These are phyloP conservation scores for Ploettnerulaceae sp. DNA, from an alignment of 2,329 filamentous ascomycete species.

Conservation along the genomic window DNA sequence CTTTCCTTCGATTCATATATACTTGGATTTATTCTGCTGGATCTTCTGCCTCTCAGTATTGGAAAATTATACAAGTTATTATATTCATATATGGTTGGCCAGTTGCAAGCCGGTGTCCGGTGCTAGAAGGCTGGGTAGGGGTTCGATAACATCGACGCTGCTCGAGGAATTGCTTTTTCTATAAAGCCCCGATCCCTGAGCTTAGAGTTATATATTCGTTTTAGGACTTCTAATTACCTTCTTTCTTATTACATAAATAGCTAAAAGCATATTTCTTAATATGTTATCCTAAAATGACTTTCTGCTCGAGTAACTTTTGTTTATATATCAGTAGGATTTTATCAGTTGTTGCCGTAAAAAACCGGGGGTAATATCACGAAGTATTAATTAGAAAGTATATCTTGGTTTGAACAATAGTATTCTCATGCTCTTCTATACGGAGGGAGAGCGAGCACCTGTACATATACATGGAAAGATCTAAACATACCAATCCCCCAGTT, in stretches of 20 bases:
- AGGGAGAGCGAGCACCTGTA: conserved; percentile 2
- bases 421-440: conserved; percentile 1
- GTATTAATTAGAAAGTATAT: conserved; percentile 4
- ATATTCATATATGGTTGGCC: conserved; percentile 3
- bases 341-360: conserved; percentile 4
- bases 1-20: conserved; percentile 5
- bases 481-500: conserved; percentile 1
- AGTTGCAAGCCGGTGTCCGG: conserved; percentile 2
- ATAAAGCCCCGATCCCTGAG: conserved; percentile 4
- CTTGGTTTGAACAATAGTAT: conserved; percentile 5
- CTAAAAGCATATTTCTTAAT: conserved; percentile 3
- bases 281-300: conserved; percentile 3
- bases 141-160: conserved; percentile 4
- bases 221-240: background rate
- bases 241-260: background rate
- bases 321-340: background rate
- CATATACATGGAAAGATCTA: conserved; percentile 4
- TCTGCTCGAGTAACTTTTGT: conserved; percentile 4
- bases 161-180: background rate
- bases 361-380: background rate
- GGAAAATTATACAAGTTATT: conserved; percentile 1
- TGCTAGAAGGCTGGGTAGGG: conserved; percentile 1
- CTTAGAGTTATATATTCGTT: conserved; percentile 4
- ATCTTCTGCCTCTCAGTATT: conserved; percentile 5
- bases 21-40: conserved; percentile 3